Evolutionary conservation across 225 moss, liverwort and hornwort genomes (phyloP).

Genomic region (Pleurozium schreberi): DNA sequence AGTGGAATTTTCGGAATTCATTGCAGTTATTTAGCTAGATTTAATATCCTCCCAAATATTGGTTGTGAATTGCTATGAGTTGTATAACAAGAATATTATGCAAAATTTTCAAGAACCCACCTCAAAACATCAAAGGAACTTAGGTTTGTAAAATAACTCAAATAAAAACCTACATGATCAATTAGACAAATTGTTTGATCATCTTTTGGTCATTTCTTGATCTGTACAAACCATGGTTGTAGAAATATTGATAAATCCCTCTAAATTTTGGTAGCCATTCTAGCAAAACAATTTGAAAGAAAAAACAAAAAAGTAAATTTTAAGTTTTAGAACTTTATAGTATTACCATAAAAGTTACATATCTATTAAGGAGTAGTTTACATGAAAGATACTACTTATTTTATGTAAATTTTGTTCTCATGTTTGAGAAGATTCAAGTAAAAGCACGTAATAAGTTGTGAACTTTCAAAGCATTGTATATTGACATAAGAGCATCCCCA

Average conservation of each 20-base stretch:
- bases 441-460: accelerated
- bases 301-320: not conserved
- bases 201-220: not conserved
- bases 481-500: too few relatives aligned
- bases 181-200: not conserved
- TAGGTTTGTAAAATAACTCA: not conserved
- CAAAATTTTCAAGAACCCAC: not conserved
- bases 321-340: not conserved
- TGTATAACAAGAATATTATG: not conserved
- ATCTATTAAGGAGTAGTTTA: not conserved
- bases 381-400: too few relatives aligned
- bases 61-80: not conserved
- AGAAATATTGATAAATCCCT: not conserved
- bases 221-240: not conserved
- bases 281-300: not conserved
- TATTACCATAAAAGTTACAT: not conserved
- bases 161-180: not conserved
- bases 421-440: not conserved
- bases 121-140: accelerated
- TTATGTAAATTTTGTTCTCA: not conserved
- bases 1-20: too few relatives aligned
- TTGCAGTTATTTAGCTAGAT: not conserved
- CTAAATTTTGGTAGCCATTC: not conserved
- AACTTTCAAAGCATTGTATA: not conserved
- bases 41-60: accelerated